phyloP scores from a whole-genome alignment of 2,329 filamentous ascomycete species.

The Diaporthe citriasiana region DNA sequence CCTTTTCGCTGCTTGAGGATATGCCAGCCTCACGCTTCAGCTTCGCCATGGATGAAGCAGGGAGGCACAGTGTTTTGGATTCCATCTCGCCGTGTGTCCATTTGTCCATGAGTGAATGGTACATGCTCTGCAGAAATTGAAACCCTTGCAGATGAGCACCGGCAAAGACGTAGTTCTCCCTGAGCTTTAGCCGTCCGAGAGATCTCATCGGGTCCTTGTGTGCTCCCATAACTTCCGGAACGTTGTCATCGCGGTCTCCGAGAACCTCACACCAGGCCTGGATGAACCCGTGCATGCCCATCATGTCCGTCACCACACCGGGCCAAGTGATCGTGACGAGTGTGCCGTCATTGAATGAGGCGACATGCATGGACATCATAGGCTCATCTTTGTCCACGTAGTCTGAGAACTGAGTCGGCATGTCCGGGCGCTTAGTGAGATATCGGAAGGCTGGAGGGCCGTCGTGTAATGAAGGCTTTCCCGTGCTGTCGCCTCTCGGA shows the following conservation, averaged over 20 bases:
- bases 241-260: constrained; percentile 2
- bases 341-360: constrained; percentile 19
- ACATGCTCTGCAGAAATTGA: constrained; percentile 11
- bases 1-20: constrained; percentile 2
- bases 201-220: constrained; percentile 24
- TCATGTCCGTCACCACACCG: constrained; percentile 8
- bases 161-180: constrained; percentile 9
- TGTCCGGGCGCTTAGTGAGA: background rate
- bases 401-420: constrained; percentile 16
- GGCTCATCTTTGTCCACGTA: constrained; percentile 5
- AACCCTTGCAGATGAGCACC: constrained; percentile 14
- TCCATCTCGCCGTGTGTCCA: constrained; percentile 21
- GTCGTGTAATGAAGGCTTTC: constrained; percentile 8
- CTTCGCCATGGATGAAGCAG: constrained; percentile 7
- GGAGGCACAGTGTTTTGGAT: background rate
- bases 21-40: background rate
- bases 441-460: constrained; percentile 18
- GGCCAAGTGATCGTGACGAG: constrained; percentile 15
- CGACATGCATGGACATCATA: constrained; percentile 21
- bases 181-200: background rate
- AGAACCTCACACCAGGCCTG: constrained; percentile 19
- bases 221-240: background rate
- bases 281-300: constrained; percentile 22
- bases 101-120: constrained; percentile 1
- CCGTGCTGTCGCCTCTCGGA: constrained; percentile 2